These are phyloP conservation scores for Trichosporon sp. DNA, from an alignment of 1,284 basidiomycete species.

Conservation along the genomic window DNA sequence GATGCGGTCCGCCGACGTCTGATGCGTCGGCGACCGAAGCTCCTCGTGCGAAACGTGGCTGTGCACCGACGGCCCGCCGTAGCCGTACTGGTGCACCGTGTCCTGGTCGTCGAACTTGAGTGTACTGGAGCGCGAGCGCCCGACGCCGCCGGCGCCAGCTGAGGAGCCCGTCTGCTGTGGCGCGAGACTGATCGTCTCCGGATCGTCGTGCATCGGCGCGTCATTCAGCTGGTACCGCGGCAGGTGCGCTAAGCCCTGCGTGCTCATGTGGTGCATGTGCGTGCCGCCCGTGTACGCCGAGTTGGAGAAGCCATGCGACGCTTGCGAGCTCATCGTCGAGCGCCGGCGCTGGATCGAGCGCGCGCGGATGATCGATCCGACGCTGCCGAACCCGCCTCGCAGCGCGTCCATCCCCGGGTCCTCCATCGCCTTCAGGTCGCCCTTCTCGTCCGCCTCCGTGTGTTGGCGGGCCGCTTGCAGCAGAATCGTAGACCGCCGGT, in stretches of 20 bases:
- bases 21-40: neutral
- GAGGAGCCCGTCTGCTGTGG: neutral
- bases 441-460: conserved; percentile 57
- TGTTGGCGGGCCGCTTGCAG: conserved; percentile 67
- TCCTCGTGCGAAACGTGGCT: conserved; percentile 25
- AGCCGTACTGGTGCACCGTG: conserved; percentile 47
- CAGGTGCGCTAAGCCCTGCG: conserved; percentile 36
- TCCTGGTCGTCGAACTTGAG: conserved; percentile 47
- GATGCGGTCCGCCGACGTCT: neutral
- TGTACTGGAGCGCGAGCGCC: conserved; percentile 23
- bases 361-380: conserved; percentile 85
- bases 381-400: conserved; percentile 78
- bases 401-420: conserved; percentile 77
- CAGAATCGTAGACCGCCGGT: conserved; percentile 77
- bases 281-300: neutral
- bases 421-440: conserved; percentile 43
- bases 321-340: conserved; percentile 26
- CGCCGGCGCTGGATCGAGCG: conserved; percentile 48
- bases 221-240: conserved; percentile 44
- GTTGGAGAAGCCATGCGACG: neutral
- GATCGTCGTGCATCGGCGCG: conserved; percentile 44
- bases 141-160: neutral
- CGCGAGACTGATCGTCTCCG: conserved; percentile 26
- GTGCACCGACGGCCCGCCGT: conserved; percentile 30
- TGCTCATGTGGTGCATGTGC: conserved; percentile 18